These are phyloP conservation scores for Taiwanofungus camphoratus DNA, from an alignment of 1,284 basidiomycete species.

Conservation along the genomic window DNA sequence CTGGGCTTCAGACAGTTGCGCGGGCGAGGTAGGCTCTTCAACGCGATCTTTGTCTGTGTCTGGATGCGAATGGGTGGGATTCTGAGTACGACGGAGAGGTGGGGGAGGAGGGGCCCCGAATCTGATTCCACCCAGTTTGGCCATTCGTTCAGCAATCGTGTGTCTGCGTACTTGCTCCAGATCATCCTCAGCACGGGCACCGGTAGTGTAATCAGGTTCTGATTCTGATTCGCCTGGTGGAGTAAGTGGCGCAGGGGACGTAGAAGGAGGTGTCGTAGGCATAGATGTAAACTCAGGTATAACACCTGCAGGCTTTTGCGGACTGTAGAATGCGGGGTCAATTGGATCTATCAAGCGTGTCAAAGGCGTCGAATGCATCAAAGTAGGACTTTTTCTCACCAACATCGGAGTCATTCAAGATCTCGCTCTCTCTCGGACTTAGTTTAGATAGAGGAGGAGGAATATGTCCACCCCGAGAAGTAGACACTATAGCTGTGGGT, in stretches of 20 bases:
- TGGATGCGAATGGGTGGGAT: no score
- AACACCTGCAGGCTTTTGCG: conserved; percentile 17
- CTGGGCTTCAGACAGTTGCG: conserved; percentile 22
- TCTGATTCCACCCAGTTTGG: conserved; percentile 65
- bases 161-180: conserved; percentile 44
- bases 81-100: conserved; percentile 36
- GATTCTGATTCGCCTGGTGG: conserved; percentile 7
- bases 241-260: conserved; percentile 12
- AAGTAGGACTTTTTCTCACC: no score
- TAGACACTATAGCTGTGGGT: background rate
- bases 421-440: conserved; percentile 30
- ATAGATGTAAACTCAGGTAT: conserved; percentile 10
- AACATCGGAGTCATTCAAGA: conserved; percentile 56
- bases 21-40: conserved; percentile 11
- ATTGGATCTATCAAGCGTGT: conserved; percentile 73
- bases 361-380: no score
- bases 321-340: conserved; percentile 53
- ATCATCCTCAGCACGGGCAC: conserved; percentile 33
- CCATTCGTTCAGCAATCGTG: conserved; percentile 76
- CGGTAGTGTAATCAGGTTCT: no score
- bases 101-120: conserved; percentile 53
- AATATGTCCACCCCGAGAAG: no score
- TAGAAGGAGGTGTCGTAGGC: conserved; percentile 11
- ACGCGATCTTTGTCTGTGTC: conserved; percentile 31
- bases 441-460: background rate